Evolutionary conservation across 1,284 basidiomycete species (phyloP), one percentile per base, ranked within the genome.

Genomic region (Papiliotrema flavescens): DNA sequence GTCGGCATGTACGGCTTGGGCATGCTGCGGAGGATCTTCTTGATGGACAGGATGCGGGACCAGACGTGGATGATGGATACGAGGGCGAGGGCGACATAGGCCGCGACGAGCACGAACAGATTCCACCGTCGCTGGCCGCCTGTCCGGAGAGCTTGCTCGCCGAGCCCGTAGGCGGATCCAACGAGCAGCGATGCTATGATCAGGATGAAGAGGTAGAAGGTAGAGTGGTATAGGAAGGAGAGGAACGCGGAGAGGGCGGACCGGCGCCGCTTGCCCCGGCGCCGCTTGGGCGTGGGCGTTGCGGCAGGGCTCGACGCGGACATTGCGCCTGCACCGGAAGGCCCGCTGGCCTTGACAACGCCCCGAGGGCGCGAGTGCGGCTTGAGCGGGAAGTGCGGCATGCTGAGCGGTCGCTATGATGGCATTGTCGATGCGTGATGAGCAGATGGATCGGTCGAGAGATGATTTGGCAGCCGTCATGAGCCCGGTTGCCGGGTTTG

Each of bases 1-100:
- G 86, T 79, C 2, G 82, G 82, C 46, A 82, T 80, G 65, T 86
- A 84, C 2, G 82, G 80, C 69, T 86, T 89, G 23, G 88, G 87
- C 64, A 91, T 88, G 1, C 73, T 70, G 26, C 65, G 57, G 9
- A 77, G 57, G 0, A 67, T 61, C 45, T 62, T 64, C 43, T 67
- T 68, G 48, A 75, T 67, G 28, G 63, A 62, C n/a, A 74, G 47
- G 6, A 74, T 46, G 19, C 76, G 61, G 3, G 67, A 68, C 70
- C 69, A 72, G 35, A 70, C 57, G 43, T 67, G 66, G 0, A 65
- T 48, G 34, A 71, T 48, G 2, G 69, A 65, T 20, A 68, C 65
- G 47, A 71, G 28, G 0, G 47, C 64, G 69, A 71, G 56, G 4
- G 34, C 63, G 9, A 66, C 58, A 57, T 71, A 74, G 3, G 69